Conservation (phyloP, 768 basidiomycete species). For the Boletus tylopilopsis region DNA sequence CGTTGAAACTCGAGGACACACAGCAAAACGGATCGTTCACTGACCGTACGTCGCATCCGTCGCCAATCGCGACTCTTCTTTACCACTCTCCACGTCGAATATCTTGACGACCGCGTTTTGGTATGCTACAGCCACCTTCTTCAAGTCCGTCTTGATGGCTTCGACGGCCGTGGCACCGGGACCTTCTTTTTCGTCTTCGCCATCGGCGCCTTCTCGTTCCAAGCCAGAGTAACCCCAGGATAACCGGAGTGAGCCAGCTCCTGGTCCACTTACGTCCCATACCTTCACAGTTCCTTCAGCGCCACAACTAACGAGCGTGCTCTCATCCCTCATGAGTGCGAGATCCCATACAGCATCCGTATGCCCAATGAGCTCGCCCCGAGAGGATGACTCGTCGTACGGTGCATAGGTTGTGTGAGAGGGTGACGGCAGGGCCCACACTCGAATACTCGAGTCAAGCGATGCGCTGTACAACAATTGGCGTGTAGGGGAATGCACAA, state of each 20-base stretch:
- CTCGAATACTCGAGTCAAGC: slow-evolving; percentile 86
- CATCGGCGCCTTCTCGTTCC: slow-evolving; percentile 40
- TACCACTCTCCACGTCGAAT: slow-evolving; percentile 87
- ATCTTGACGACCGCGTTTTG: slow-evolving; percentile 87
- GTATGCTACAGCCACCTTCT: slow-evolving; percentile 87
- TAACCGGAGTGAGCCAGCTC: slow-evolving; percentile 56
- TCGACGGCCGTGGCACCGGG: slow-evolving; percentile 80
- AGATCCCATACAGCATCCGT: slow-evolving; percentile 98
- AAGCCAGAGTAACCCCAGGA: slow-evolving; percentile 80
- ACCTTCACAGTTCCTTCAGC: slow-evolving; percentile 92
- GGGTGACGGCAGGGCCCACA: slow-evolving; percentile 79
- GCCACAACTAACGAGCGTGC: slow-evolving; percentile 82
- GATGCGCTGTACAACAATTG: slow-evolving; percentile 87
- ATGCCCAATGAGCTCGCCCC: slow-evolving; percentile 84
- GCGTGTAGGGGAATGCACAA: slow-evolving; percentile 74
- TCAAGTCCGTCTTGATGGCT: slow-evolving; percentile 76
- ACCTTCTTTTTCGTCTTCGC: slow-evolving; percentile 41
- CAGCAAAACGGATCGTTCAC: slow-evolving; percentile 15
- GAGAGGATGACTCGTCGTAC: slow-evolving; percentile 74
- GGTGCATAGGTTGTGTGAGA: slow-evolving; percentile 89
- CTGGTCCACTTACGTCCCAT: slow-evolving; percentile 80
- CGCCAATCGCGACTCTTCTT: slow-evolving; percentile 60
- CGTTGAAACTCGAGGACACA: not conserved
- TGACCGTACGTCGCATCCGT: slow-evolving; percentile 58
- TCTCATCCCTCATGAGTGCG: slow-evolving; percentile 78